Base-by-base conservation (phyloP, 148 eudicot species). In the Arctostaphylos glauca region DNA sequence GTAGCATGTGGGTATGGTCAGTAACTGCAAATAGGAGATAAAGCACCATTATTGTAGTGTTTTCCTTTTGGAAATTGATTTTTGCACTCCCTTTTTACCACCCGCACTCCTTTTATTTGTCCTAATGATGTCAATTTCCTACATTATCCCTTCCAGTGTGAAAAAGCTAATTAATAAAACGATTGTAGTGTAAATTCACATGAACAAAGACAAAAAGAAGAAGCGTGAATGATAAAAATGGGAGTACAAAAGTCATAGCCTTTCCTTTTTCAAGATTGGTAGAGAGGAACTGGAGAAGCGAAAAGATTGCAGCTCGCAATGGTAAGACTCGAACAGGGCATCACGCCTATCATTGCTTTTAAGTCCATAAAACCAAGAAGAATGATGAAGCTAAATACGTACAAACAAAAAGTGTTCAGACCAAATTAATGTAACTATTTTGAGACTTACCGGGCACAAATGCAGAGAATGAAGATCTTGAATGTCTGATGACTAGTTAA, bases 1-100 rank as follows among this genome's bases (percentile, higher is more conserved):
- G 67, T 19, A 66, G 86, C 86, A 84, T 80, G 86, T 80, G 83
- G 68, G 38, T 80, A 84, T 53, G 38, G 86, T 80, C 86, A 80
- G 83, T 31, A 77, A 80, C 50, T 62, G 47, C 49, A 46, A 78
- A 44, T 75, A 62, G 76, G 76, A 66, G 41, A 80, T 78, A 80
- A 58, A 60, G 74, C 48, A 83, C 78, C 46, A 71, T 80, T 47
- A 49, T 60, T 25, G 43, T 9, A 9, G 68, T 60, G 6, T 2
- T 60, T 60, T 60, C 19, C 16, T 16, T 16, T 16, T 16, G 38
- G 38, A 31, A 31, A 31, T 31, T 31, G 38, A 31, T 31, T 31
- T 31, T 31, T 31, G 1, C 38, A 31, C 38, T 31, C 38, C 38
- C 38, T 1, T 31, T 31, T 31, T 31, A 31, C 38, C 38, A 31